Conservation (phyloP, 352 stramenopile genomes). For the Phytopythium chamaehyphon region DNA sequence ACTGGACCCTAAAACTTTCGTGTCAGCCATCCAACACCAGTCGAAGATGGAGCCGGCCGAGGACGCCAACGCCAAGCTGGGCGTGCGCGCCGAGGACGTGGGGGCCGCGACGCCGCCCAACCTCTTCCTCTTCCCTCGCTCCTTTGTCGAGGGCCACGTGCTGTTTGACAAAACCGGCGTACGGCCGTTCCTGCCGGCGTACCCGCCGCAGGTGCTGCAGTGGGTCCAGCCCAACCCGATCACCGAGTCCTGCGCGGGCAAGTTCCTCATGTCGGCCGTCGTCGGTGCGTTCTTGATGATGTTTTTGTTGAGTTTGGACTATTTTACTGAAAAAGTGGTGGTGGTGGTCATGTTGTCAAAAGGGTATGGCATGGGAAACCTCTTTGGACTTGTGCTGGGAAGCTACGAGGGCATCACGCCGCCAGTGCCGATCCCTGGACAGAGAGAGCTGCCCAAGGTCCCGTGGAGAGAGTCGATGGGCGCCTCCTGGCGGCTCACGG, state of each 20-base stretch:
- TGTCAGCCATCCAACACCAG: too few relatives aligned
- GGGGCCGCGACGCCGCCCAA: constrained; percentile 58
- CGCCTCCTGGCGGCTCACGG: constrained; percentile 61
- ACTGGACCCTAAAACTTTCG: too few relatives aligned
- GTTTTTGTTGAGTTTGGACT: neutral
- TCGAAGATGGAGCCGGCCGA: constrained; percentile 2
- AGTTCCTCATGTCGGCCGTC: constrained; percentile 74
- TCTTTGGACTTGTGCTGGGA: constrained; percentile 74
- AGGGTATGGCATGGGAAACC: constrained; percentile 80
- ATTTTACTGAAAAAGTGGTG: too few relatives aligned
- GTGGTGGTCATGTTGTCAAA: too few relatives aligned
- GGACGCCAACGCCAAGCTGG: constrained; percentile 52
- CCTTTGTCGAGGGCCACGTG: constrained; percentile 41
- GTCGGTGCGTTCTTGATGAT: constrained; percentile 45
- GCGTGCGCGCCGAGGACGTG: constrained; percentile 55
- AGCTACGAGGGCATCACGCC: constrained; percentile 87
- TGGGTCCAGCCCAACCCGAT: constrained; percentile 39
- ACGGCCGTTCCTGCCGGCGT: constrained; percentile 68
- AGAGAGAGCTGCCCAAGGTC: constrained; percentile 76
- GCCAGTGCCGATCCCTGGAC: constrained; percentile 70
- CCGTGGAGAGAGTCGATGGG: constrained; percentile 73
- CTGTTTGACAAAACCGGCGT: constrained; percentile 49
- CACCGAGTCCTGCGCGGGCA: constrained; percentile 73
- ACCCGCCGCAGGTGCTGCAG: constrained; percentile 17
- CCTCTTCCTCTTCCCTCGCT: constrained; percentile 75